These are phyloP conservation scores for Cutaneotrichosporon sp. DNA, from an alignment of 1,284 basidiomycete genomes.

Conservation along the genomic window DNA sequence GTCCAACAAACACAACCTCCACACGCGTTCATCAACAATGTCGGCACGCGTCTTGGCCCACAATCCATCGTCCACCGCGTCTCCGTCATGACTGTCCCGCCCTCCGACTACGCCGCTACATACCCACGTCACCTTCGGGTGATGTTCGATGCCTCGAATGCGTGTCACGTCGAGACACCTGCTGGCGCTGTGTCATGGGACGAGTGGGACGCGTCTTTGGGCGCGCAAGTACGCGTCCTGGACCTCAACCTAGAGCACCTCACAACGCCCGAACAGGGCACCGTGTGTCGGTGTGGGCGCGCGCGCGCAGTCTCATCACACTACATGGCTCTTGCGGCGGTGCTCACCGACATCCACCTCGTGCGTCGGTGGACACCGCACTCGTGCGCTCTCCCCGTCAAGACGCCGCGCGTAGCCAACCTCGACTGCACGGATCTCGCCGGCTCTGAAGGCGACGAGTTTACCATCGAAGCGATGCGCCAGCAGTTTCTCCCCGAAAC, in stretches of 20 bases:
- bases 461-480: background rate
- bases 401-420: background rate
- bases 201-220: background rate
- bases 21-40: too few relatives aligned
- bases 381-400: background rate
- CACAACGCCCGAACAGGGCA: background rate
- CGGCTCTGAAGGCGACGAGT: background rate
- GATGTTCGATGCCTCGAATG: background rate
- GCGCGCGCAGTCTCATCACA: too few relatives aligned
- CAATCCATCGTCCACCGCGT: too few relatives aligned
- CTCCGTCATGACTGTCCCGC: background rate
- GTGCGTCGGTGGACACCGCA: slow-evolving; percentile 3
- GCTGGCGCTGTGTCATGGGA: background rate
- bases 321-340: too few relatives aligned
- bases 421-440: background rate
- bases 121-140: background rate
- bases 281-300: too few relatives aligned
- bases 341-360: background rate
- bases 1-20: too few relatives aligned
- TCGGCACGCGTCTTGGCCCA: too few relatives aligned
- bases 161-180: background rate
- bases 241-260: background rate
- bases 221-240: background rate
- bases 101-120: background rate
- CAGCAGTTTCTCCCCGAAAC: too few relatives aligned